These are phyloP conservation scores for Suillus ampliporus DNA, from an alignment of 768 basidiomycete genomes.

Conservation along the genomic window DNA sequence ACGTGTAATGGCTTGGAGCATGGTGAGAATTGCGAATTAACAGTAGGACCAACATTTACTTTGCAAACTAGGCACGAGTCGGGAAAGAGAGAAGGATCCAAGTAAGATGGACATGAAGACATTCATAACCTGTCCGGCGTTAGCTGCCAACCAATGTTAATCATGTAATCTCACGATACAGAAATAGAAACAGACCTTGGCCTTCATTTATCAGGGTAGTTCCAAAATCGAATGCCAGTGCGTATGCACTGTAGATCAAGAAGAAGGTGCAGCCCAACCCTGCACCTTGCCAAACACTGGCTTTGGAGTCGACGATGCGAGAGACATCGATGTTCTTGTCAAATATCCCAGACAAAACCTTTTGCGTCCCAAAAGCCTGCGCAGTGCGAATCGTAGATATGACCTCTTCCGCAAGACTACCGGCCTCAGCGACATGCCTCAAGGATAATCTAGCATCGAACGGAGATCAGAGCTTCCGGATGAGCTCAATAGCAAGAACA, in stretches of 20 bases:
- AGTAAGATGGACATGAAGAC: constrained; percentile 58
- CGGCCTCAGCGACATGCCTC: constrained; percentile 50
- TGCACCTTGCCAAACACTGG: constrained; percentile 39
- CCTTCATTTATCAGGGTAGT: constrained; percentile 50
- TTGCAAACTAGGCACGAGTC: constrained; percentile 58
- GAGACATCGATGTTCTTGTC: constrained; percentile 46
- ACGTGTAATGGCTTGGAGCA: constrained; percentile 45
- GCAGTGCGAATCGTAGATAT: constrained; percentile 60
- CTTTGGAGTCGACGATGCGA: constrained; percentile 39
- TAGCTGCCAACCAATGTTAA: constrained; percentile 23
- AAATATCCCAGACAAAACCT: constrained; percentile 49
- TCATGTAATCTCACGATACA: neutral
- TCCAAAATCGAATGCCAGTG: constrained; percentile 52
- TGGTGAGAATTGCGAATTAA: neutral
- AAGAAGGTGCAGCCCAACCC: constrained; percentile 56
- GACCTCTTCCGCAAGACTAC: constrained; percentile 64
- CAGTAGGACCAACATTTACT: constrained; percentile 24
- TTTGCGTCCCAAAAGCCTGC: constrained; percentile 60
- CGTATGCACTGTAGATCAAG: constrained; percentile 49
- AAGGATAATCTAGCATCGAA: constrained; percentile 39
- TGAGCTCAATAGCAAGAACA: neutral
- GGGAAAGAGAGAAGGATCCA: constrained; percentile 59
- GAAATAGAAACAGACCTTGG: constrained; percentile 24
- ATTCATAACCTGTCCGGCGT: constrained; percentile 56
- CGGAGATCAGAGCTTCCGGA: neutral